Conservation (phyloP, 2,329 filamentous ascomycete genomes). For the Bisporella sp. region DNA sequence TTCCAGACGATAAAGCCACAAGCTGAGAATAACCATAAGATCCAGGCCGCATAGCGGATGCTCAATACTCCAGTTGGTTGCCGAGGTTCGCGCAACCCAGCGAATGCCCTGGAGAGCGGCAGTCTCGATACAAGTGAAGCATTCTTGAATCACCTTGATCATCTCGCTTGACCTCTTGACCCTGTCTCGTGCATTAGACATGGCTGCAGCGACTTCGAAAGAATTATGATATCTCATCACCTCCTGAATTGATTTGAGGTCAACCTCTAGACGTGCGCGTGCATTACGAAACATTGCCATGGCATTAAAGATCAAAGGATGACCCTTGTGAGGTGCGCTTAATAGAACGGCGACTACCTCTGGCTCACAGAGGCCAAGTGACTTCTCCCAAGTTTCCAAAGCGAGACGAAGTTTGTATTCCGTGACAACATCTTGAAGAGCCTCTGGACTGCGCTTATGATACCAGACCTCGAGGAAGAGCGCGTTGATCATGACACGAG, state of each 20-base stretch:
- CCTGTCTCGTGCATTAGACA: constrained; percentile 89
- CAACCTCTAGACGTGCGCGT: constrained; percentile 84
- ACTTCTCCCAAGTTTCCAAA: constrained; percentile 98
- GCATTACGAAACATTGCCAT: constrained; percentile 97
- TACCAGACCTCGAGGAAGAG: constrained; percentile 98
- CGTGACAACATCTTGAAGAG: constrained; percentile 91
- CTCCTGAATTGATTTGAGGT: constrained; percentile 89
- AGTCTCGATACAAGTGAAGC: constrained; percentile 96
- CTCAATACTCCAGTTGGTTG: constrained; percentile 98
- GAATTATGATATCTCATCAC: constrained; percentile 94
- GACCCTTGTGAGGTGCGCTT: constrained; percentile 90
- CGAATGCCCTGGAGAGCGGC: constrained; percentile 90
- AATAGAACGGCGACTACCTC: constrained; percentile 84
- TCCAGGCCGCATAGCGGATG: constrained; percentile 95
- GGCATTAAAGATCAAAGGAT: constrained; percentile 95
- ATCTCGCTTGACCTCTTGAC: constrained; percentile 95
- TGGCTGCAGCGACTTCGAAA: constrained; percentile 92
- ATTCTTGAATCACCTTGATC: constrained; percentile 97
- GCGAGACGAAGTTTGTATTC: constrained; percentile 96
- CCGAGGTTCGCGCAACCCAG: constrained; percentile 96
- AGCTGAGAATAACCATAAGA: constrained; percentile 92
- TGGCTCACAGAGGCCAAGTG: constrained; percentile 85
- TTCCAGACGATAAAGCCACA: constrained; percentile 99
- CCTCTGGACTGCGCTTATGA: constrained; percentile 96
- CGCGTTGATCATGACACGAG: constrained; percentile 97